A percentile compares a stretch with the other conserved stretches of the same genome.
These are phyloP conservation scores for Annona cherimola DNA, from an alignment of 164 flowering plant species.

Conservation along the genomic window DNA sequence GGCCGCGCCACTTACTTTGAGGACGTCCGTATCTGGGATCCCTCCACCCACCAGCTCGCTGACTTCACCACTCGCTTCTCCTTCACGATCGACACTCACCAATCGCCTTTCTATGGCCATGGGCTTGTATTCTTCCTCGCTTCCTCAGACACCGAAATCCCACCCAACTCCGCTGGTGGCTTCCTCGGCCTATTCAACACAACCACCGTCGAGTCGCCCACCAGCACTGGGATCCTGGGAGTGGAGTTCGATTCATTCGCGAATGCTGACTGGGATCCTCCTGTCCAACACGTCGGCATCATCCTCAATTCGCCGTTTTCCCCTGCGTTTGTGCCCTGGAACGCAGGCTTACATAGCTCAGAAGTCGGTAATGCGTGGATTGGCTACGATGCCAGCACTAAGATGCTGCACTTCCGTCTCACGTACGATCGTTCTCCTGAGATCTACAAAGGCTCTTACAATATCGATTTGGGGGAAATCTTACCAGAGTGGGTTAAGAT, in stretches of 20 bases:
- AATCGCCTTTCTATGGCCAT: slow-evolving; percentile 15
- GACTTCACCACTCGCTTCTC: slow-evolving; percentile 48
- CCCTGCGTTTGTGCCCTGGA: slow-evolving; percentile 17
- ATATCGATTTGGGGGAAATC: slow-evolving; percentile 19
- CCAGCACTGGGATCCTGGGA: slow-evolving; percentile 20
- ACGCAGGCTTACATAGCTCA: slow-evolving; percentile 8
- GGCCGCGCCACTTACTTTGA: slow-evolving; percentile 29
- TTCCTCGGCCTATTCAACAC: slow-evolving; percentile 35
- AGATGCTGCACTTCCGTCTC: slow-evolving; percentile 13
- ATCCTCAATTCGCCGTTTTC: slow-evolving; percentile 29
- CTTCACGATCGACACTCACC: slow-evolving; percentile 22
- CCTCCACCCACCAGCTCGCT: slow-evolving; percentile 18
- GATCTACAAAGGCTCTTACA: not conserved
- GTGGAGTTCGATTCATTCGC: slow-evolving; percentile 38
- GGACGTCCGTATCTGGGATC: slow-evolving; percentile 36
- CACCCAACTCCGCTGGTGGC: slow-evolving; percentile 29
- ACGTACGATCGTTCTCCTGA: slow-evolving; percentile 3
- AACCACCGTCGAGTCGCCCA: not conserved
- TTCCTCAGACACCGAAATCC: slow-evolving; percentile 19
- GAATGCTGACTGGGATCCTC: slow-evolving; percentile 24
- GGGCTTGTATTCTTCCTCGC: slow-evolving; percentile 53
- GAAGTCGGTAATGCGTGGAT: slow-evolving; percentile 20
- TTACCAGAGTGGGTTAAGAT: slow-evolving; percentile 24
- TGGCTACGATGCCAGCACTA: slow-evolving; percentile 24
- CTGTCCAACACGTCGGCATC: slow-evolving; percentile 33